Conservation (phyloP, 2,329 filamentous ascomycete genomes). For the Beauveria australis region DNA sequence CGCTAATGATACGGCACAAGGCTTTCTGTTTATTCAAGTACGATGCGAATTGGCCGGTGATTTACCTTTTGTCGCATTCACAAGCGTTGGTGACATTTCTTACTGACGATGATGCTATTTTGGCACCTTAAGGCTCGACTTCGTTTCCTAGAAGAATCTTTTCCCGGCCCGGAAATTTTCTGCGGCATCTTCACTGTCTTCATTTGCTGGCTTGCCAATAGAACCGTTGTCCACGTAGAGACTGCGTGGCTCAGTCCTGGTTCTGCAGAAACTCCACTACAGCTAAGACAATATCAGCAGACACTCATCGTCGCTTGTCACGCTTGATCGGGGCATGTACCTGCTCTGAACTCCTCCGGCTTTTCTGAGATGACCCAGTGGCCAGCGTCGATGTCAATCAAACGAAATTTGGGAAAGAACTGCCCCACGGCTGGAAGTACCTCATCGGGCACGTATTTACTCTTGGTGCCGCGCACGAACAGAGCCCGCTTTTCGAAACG, state of each 20-base stretch:
- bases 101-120: too few relatives aligned
- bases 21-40: constrained; percentile 9
- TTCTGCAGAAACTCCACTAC: constrained; percentile 55
- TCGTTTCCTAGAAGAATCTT: background rate
- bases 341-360: constrained; percentile 67
- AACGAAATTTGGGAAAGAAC: constrained; percentile 71
- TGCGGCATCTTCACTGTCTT: too few relatives aligned
- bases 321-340: constrained; percentile 31
- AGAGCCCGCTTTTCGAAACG: constrained; percentile 71
- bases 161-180: background rate
- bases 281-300: constrained; percentile 29
- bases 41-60: background rate
- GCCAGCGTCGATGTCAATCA: constrained; percentile 68
- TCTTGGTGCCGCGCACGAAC: constrained; percentile 70
- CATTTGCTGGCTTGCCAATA: background rate
- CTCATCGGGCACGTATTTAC: constrained; percentile 75
- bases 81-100: too few relatives aligned
- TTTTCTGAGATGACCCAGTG: constrained; percentile 91
- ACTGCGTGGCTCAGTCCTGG: constrained; percentile 31
- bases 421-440: constrained; percentile 67
- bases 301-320: background rate
- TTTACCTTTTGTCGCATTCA: too few relatives aligned
- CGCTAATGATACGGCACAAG: constrained; percentile 29
- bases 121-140: too few relatives aligned
- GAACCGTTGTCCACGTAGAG: too few relatives aligned